Percentiles rank a stretch among this genome's conserved stretches.
Evolutionary conservation across 768 basidiomycete species (phyloP).

Genomic region (Kwoniella sp.): DNA sequence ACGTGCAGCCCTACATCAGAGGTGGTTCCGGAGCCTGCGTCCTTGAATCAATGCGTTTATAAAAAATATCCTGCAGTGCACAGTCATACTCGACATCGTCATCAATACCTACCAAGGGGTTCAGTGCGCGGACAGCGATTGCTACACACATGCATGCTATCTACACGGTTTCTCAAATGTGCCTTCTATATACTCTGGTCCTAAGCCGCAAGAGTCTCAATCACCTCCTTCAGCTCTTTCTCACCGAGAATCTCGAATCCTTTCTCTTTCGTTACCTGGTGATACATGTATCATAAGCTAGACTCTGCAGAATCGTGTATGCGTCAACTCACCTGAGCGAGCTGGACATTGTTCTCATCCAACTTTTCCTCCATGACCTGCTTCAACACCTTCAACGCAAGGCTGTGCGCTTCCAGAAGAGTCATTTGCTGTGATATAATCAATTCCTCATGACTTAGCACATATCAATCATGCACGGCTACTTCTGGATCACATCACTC

Average conservation of each 20-base stretch:
- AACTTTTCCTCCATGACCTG: conserved; percentile 99
- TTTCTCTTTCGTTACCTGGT: conserved; percentile 72
- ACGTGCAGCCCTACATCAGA: no score
- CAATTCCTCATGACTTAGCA: background rate
- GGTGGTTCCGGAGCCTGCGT: no score
- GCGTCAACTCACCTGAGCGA: conserved; percentile 72
- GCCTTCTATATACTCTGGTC: background rate
- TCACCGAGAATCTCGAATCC: conserved; percentile 93
- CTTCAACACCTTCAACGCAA: conserved; percentile 87
- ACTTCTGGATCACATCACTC: conserved; percentile 28
- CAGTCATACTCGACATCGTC: no score
- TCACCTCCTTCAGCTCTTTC: conserved; percentile 74
- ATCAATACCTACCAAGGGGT: no score
- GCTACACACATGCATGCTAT: conserved; percentile 26
- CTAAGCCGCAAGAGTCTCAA: conserved; percentile 64
- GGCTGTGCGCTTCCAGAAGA: conserved; percentile 78
- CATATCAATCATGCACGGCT: conserved; percentile 1
- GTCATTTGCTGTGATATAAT: conserved; percentile 81
- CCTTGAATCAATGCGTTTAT: no score
- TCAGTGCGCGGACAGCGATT: no score
- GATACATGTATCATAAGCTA: conserved; percentile 9
- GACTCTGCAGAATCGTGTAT: background rate
- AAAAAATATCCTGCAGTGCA: no score
- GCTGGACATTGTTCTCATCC: conserved; percentile 96
- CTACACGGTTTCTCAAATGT: conserved; percentile 1